A percentile compares a stretch with the other conserved stretches of the same genome.
Conservation (phyloP, 2,329 filamentous ascomycete genomes). For the Aspergillaceae sp. region DNA sequence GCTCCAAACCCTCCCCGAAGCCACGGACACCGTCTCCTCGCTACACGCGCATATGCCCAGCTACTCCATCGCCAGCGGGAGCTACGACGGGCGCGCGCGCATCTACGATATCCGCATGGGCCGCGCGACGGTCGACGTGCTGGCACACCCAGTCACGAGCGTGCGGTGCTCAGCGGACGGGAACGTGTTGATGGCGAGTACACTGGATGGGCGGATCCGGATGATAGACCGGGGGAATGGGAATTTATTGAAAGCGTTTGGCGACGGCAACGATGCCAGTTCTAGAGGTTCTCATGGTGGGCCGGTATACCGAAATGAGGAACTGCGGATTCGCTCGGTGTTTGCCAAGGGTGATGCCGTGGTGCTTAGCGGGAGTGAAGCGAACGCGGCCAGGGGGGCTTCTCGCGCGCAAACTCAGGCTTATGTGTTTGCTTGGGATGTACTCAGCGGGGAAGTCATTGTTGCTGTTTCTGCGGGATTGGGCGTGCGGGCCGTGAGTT, state of each 20-base stretch:
- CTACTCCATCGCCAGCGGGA: slow-evolving; percentile 57
- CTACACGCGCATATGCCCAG: slow-evolving; percentile 31
- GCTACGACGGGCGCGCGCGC: slow-evolving; percentile 75
- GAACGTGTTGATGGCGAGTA: slow-evolving; percentile 64
- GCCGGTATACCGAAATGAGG: slow-evolving; percentile 50
- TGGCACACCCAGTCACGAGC: slow-evolving; percentile 63
- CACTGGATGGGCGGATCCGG: slow-evolving; percentile 66
- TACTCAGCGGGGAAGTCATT: slow-evolving; percentile 61
- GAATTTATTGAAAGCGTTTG: slow-evolving; percentile 63
- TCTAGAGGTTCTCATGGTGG: neutral
- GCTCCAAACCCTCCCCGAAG: slow-evolving; percentile 35
- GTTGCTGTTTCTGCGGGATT: slow-evolving; percentile 47
- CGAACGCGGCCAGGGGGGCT: slow-evolving; percentile 17
- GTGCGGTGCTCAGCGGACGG: slow-evolving; percentile 62
- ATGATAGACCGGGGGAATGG: slow-evolving; percentile 74
- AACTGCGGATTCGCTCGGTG: slow-evolving; percentile 64
- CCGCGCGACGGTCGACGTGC: slow-evolving; percentile 58
- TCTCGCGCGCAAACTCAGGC: slow-evolving; percentile 14
- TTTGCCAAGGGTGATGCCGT: slow-evolving; percentile 68
- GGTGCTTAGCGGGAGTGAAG: slow-evolving; percentile 74
- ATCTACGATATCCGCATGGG: slow-evolving; percentile 78
- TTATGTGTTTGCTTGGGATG: slow-evolving; percentile 61
- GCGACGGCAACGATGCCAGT: slow-evolving; percentile 25
- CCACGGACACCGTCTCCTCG: slow-evolving; percentile 34
- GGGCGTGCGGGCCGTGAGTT: slow-evolving; percentile 36